Evolutionary conservation across 129 eudicot species (phyloP).

Genomic region (Flaveria ramosissima): DNA sequence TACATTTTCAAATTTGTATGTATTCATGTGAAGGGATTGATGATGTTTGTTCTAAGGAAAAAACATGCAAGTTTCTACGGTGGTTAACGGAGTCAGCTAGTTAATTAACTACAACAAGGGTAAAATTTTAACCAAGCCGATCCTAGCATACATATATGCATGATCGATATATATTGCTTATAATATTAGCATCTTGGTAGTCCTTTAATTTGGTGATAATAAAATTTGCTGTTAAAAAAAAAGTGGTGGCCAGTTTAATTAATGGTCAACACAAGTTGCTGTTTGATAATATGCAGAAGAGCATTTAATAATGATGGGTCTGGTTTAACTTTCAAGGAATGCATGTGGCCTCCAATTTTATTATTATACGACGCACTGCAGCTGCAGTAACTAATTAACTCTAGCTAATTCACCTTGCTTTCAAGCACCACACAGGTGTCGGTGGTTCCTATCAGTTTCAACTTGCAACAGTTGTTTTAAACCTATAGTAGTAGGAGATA

Average conservation of each 20-base stretch:
- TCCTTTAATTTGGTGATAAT: too few relatives aligned
- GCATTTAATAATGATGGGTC: background rate
- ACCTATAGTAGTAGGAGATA: too few relatives aligned
- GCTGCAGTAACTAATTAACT: background rate
- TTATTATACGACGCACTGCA: too few relatives aligned
- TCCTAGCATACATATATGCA: too few relatives aligned
- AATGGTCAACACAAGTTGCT: constrained; percentile 29
- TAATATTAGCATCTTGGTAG: background rate
- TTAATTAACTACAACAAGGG: background rate
- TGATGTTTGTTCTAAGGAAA: background rate
- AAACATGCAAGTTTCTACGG: background rate
- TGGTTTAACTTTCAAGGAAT: constrained; percentile 31
- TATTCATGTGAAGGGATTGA: background rate
- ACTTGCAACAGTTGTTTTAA: too few relatives aligned
- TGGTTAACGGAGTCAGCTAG: too few relatives aligned
- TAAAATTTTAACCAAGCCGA: too few relatives aligned
- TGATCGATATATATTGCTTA: background rate
- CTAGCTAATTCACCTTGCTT: constrained; percentile 5
- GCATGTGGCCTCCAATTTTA: constrained; percentile 22
- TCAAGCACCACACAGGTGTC: constrained; percentile 9
- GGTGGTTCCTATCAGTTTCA: background rate
- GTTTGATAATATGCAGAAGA: background rate
- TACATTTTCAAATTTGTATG: too few relatives aligned
- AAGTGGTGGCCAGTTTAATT: constrained; percentile 9
- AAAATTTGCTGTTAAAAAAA: too few relatives aligned